Conservation (phyloP, 2,329 filamentous ascomycete genomes). For the Cladosporium sp. region DNA sequence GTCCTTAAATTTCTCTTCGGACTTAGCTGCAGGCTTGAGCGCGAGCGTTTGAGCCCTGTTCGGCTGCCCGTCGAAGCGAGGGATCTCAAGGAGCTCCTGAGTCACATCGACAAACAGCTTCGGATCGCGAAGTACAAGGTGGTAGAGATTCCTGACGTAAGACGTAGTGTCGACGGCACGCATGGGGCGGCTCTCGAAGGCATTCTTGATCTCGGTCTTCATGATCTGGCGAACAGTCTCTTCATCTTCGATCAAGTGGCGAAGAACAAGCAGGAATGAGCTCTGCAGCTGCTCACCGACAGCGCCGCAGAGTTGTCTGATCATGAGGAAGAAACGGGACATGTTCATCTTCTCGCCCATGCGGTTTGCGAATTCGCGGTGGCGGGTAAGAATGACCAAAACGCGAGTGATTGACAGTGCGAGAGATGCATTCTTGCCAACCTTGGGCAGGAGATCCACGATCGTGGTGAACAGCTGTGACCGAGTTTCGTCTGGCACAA, state of each 20-base stretch:
- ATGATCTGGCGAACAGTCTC: conserved; percentile 88
- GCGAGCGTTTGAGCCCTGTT: conserved; percentile 51
- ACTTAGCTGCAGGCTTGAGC: conserved; percentile 38
- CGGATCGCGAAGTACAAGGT: conserved; percentile 75
- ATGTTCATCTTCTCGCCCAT: conserved; percentile 87
- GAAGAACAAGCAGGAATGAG: conserved; percentile 78
- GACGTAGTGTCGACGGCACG: conserved; percentile 61
- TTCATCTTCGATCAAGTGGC: conserved; percentile 93
- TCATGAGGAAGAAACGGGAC: conserved; percentile 88
- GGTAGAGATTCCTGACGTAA: conserved; percentile 74
- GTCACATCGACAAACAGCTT: conserved; percentile 83
- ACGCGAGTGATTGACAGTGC: conserved; percentile 80
- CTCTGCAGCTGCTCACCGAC: conserved; percentile 71
- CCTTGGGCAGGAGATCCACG: conserved; percentile 77
- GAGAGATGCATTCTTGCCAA: conserved; percentile 82
- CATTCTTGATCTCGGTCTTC: conserved; percentile 78
- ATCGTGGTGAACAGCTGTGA: conserved; percentile 68
- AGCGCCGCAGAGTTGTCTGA: conserved; percentile 80
- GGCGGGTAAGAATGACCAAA: conserved; percentile 81
- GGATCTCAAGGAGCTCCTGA: conserved; percentile 75
- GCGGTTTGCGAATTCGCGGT: conserved; percentile 66
- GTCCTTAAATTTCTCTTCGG: conserved; percentile 4
- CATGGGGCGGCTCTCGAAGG: conserved; percentile 56
- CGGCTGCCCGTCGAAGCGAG: conserved; percentile 53
- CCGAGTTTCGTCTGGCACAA: conserved; percentile 64